phyloP scores from a whole-genome alignment of 169 alveolate species.

The Cryptosporidium ryanae region DNA sequence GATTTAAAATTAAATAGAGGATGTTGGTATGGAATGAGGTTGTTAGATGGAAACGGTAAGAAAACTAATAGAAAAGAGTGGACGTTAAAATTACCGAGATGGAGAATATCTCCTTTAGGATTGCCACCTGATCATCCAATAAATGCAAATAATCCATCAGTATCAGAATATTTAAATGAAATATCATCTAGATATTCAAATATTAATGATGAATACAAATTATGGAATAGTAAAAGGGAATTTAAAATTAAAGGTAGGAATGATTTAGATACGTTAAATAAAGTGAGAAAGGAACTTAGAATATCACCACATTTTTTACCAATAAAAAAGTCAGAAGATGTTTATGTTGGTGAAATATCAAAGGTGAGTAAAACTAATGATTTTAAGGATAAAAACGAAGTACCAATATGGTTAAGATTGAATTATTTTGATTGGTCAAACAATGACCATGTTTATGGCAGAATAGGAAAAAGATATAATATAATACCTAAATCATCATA shows the following conservation, averaged over 20 bases:
- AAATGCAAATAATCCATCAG: slow-evolving; percentile 64
- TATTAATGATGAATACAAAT: neutral
- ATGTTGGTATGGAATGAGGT: slow-evolving; percentile 73
- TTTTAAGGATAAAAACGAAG: neutral
- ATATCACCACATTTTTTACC: slow-evolving; percentile 54
- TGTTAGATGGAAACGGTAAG: slow-evolving; percentile 54
- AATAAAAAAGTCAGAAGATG: slow-evolving; percentile 21
- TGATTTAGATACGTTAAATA: slow-evolving; percentile 5
- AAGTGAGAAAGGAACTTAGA: slow-evolving; percentile 19
- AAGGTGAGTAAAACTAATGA: slow-evolving; percentile 13
- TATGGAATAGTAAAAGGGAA: slow-evolving; percentile 27
- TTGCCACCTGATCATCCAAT: slow-evolving; percentile 68
- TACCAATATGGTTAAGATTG: slow-evolving; percentile 54
- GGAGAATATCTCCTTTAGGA: slow-evolving; percentile 73
- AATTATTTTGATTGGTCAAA: slow-evolving; percentile 62
- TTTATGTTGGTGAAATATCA: slow-evolving; percentile 27
- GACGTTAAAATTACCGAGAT: slow-evolving; percentile 69
- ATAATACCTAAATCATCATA: slow-evolving; percentile 30
- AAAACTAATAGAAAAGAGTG: slow-evolving; percentile 60
- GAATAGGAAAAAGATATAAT: slow-evolving; percentile 35
- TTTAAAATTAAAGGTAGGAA: neutral
- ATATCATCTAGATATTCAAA: slow-evolving; percentile 30
- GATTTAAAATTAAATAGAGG: slow-evolving; percentile 55
- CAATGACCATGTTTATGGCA: slow-evolving; percentile 60
- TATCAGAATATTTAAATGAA: slow-evolving; percentile 55